Evolutionary conservation across 495 filamentous ascomycete species (phyloP), one percentile per base, ranked within the genome.

Genomic region (Penicillium flavigenum): DNA sequence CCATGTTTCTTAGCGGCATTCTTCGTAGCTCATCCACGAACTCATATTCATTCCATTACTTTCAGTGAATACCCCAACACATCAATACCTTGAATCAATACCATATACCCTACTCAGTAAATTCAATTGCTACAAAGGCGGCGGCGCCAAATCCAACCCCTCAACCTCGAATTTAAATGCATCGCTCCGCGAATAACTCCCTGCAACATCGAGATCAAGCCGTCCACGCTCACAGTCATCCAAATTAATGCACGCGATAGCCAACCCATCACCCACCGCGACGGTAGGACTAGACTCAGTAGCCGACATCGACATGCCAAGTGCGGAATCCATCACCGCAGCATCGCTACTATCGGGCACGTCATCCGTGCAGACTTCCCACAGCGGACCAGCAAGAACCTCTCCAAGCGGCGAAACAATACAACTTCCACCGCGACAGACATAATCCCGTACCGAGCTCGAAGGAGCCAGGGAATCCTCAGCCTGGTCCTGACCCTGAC

Each of bases 181-280:
- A 72, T 96, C 91, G 58, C 86, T 91, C 44, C 89, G 76, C n/a
- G 88, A 88, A 72, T 92, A 94, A 63, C 84, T 87, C 5, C 89
- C 90, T 9, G 86, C 88, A 49, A 89, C 81, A 69, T 94, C 90
- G 29, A 87, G 58, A 68, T 89, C 83, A 26, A 87, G 68, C 53
- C 81, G 66, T 0, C 85, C 85, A 14, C 85, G 67, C 51, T 82
- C 79, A 59, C 85, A 87, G 60, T 87, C 85, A 41, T 87, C 84
- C 50, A 87, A 74, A 53, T 88, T 84, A 11, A 82, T 79, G 51
- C 81, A 76, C 3, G 74, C 67, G 12, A 78, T 67, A 17, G 81
- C 60, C 5, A 86, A 56, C 0, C 76, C 78, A 7, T 76, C 62
- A 11, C 44, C 46, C 8, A 29, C 46, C n/a, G 27, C 46, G 1